phyloP scores from a whole-genome alignment of 805 yeast species.

The Ogataea paradorogensis region DNA sequence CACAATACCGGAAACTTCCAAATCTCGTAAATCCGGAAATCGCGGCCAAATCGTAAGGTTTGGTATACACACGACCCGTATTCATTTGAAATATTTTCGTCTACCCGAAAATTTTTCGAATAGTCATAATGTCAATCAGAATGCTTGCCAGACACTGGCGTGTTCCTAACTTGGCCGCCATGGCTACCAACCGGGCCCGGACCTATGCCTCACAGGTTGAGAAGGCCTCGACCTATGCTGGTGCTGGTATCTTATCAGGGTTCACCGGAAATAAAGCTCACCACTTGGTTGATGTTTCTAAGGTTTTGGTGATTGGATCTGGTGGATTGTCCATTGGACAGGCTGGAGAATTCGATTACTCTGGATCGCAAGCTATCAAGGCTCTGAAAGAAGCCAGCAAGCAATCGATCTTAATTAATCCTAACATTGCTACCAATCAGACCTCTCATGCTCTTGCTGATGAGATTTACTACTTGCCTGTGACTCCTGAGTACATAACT shows the following conservation, averaged over 20 bases:
- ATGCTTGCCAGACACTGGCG: conserved; percentile 17
- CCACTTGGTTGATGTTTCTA: conserved; percentile 74
- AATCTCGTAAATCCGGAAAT: conserved; percentile 29
- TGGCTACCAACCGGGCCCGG: conserved; percentile 11
- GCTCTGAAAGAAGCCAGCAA: conserved; percentile 90
- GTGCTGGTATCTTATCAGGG: conserved; percentile 56
- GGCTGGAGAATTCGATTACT: conserved; percentile 97
- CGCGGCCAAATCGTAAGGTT: conserved; percentile 26
- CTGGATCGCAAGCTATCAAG: conserved; percentile 96
- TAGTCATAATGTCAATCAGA: conserved; percentile 12
- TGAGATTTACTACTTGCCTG: conserved; percentile 92
- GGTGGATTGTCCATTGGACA: conserved; percentile 98
- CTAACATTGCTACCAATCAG: conserved; percentile 95
- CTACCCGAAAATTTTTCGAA: conserved; percentile 17
- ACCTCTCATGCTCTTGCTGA: conserved; percentile 94
- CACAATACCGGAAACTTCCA: conserved; percentile 22
- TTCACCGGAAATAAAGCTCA: conserved; percentile 60
- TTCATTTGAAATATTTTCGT: conserved; percentile 12
- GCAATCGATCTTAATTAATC: conserved; percentile 82
- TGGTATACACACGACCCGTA: conserved; percentile 20
- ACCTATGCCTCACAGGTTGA: conserved; percentile 26
- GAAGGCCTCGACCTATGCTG: conserved; percentile 47
- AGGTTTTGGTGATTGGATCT: conserved; percentile 91
- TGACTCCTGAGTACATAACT: conserved; percentile 93
- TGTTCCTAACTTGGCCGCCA: conserved; percentile 3